Conservation (phyloP, 805 yeast species). For the Monosporozyma siamensis region DNA sequence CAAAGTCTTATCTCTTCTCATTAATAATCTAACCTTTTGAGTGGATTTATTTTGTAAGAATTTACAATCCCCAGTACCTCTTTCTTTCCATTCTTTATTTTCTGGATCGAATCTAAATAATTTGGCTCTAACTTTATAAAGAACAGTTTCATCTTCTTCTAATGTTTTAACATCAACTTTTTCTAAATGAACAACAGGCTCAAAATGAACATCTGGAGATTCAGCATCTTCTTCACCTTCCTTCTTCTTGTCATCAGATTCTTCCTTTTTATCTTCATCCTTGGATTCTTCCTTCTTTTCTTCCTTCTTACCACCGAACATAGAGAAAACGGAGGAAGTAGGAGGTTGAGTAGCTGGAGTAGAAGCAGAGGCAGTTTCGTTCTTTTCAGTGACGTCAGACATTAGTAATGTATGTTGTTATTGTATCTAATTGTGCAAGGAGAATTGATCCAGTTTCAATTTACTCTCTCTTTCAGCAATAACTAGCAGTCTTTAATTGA, state of each 20-base stretch:
- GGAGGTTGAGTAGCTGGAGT: constrained; percentile 40
- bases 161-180: constrained; percentile 94
- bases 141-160: constrained; percentile 80
- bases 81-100: constrained; percentile 93
- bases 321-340: constrained; percentile 75
- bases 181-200: constrained; percentile 90
- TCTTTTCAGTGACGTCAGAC: constrained; percentile 15
- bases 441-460: no score
- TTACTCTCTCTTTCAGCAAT: no score
- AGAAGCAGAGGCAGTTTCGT: constrained; percentile 7
- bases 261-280: constrained; percentile 25
- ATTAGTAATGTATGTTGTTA: constrained; percentile 4
- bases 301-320: constrained; percentile 88
- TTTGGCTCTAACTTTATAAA: constrained; percentile 87
- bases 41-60: constrained; percentile 81
- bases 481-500: no score
- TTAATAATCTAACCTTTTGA: constrained; percentile 77
- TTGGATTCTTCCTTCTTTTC: constrained; percentile 42
- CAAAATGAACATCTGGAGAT: constrained; percentile 68
- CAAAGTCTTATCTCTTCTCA: constrained; percentile 98
- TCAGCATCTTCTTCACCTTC: constrained; percentile 32
- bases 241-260: constrained; percentile 21
- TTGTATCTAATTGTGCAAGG: no score
- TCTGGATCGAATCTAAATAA: constrained; percentile 83
- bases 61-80: constrained; percentile 98